Base-by-base conservation (phyloP, 176 grass and related monocot genomes). In the Carex myosuroides region DNA sequence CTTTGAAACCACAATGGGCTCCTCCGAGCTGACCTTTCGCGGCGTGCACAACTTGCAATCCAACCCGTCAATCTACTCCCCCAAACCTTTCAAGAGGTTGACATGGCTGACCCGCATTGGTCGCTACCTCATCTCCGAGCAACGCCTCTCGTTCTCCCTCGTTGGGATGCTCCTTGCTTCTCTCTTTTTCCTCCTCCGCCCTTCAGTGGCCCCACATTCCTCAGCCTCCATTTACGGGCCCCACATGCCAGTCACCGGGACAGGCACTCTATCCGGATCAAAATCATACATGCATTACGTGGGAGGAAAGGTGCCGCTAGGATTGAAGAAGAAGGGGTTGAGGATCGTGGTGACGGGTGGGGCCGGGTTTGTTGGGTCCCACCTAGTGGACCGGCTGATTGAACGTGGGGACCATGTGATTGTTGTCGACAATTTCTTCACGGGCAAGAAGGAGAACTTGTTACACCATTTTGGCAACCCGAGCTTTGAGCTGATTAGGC, bases 361-460 rank as follows among this genome's bases (percentile, higher is more conserved):
- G 32, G 94, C 94, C 7, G 94, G 94, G 2, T 97, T 97, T 85
- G 94, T 97, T 0, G 94, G 94, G 60, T 94, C 91, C 81, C 94
- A 97, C 87, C 90, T 97, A 14, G 94, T 97, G 22, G 94, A 97
- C 83, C 90, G 90, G 64, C 84, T 97, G 64, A 88, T 97, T 2
- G 92, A 74, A 42, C 81, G 94, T 62, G 94, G 94, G 48, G 92
- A 97, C 85, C 90, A 79, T 81, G 94, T 97, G 53, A 97, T 97
- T 88, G 94, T 97, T 18, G 94, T 97, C 16, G 94, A 97, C 83
- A 97, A 97, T 89, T 91, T 97, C 85, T 97, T 97, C 88, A 97
- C 94, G 3, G 94, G 94, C 3, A 79, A 90, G 70, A 97, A 97
- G 92, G 94, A 97, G 83, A 97, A 97, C 87, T 48, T 94, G 63